Evolutionary conservation across 148 eudicot species (phyloP).

Genomic region (Vaccinium vitisidaea): DNA sequence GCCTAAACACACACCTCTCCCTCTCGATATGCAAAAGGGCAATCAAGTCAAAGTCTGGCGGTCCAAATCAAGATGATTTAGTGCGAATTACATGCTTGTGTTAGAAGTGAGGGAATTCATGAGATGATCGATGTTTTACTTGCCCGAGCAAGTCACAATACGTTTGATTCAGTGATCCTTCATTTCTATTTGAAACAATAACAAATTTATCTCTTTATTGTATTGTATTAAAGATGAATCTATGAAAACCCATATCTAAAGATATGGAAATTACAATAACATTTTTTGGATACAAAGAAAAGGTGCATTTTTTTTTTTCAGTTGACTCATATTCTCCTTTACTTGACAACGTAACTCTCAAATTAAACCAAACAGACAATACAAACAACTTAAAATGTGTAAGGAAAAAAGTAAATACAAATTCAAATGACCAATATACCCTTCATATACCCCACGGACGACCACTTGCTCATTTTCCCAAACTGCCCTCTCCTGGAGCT

Average conservation of each 20-base stretch:
- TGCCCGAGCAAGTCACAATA: neutral
- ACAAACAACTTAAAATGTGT: neutral
- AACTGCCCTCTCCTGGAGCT: constrained; percentile 9
- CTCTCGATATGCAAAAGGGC: too few species aligned
- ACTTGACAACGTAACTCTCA: neutral
- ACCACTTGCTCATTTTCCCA: neutral
- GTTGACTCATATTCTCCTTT: neutral
- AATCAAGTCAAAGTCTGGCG: neutral
- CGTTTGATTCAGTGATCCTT: neutral
- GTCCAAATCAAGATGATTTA: neutral
- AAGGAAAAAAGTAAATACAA: neutral
- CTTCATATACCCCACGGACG: neutral
- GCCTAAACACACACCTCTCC: too few species aligned
- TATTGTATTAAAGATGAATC: neutral
- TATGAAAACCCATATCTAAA: constrained; percentile 6
- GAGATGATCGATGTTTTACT: too few species aligned
- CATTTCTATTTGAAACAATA: neutral
- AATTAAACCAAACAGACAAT: constrained; percentile 2
- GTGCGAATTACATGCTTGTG: neutral
- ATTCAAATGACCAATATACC: constrained; percentile 10
- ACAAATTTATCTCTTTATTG: neutral
- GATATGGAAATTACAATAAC: constrained; percentile 12
- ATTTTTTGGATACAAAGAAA: neutral
- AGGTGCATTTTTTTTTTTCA: neutral
- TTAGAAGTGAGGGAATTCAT: neutral